These are phyloP conservation scores for Ophiostoma sp. DNA, from an alignment of 2,329 filamentous ascomycete genomes.

Conservation along the genomic window DNA sequence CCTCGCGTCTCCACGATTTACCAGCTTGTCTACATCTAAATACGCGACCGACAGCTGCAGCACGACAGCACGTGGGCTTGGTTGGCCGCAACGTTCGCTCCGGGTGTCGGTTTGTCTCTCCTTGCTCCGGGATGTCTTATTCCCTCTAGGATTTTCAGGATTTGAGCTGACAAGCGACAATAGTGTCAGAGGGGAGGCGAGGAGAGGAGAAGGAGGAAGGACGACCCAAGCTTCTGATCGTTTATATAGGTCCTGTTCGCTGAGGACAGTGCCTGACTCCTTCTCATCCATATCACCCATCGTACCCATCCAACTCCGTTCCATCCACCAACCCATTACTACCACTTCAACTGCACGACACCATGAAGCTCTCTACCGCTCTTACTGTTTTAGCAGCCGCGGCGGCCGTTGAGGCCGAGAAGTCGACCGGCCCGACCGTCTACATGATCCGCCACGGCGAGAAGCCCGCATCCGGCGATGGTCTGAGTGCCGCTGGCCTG, in stretches of 20 bases:
- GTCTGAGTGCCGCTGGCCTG: slow-evolving; percentile 47
- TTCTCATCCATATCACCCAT: not conserved
- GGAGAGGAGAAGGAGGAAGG: not conserved
- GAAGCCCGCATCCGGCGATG: slow-evolving; percentile 49
- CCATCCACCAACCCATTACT: not conserved
- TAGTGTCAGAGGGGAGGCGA: not conserved
- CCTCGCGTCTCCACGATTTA: not conserved
- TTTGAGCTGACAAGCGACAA: not conserved
- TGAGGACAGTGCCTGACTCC: not conserved
- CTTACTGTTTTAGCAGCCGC: slow-evolving; percentile 6
- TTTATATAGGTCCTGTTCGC: not conserved
- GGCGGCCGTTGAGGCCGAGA: slow-evolving; percentile 2
- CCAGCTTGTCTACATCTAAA: not conserved
- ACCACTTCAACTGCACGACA: not conserved
- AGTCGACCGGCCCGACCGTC: slow-evolving; percentile 41
- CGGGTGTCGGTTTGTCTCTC: not conserved
- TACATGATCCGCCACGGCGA: slow-evolving; percentile 62
- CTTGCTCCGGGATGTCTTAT: not conserved
- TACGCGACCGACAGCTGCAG: not conserved
- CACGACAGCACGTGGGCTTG: not conserved
- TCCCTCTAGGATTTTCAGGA: not conserved
- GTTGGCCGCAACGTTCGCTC: not conserved
- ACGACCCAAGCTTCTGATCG: not conserved
- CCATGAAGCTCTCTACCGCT: slow-evolving; percentile 16
- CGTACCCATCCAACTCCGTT: not conserved